A percentile compares a stretch with the other conserved stretches of the same genome.
These are phyloP conservation scores for Leccinum pachyderme DNA, from an alignment of 1,284 basidiomycete genomes.

Conservation along the genomic window DNA sequence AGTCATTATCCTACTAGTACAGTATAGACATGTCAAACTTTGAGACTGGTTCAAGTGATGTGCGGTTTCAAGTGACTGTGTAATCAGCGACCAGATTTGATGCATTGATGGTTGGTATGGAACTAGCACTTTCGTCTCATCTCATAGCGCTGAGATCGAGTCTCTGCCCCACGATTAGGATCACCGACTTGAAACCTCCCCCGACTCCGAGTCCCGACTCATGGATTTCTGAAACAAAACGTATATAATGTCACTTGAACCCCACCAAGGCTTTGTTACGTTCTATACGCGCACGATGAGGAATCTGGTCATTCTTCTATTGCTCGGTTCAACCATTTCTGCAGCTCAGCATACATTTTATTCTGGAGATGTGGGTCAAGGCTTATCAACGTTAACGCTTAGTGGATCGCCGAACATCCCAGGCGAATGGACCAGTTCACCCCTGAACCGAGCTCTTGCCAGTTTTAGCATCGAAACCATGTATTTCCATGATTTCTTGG, in stretches of 20 bases:
- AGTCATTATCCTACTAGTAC: no score
- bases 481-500: conserved; percentile 35
- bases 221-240: neutral
- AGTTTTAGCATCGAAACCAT: conserved; percentile 53
- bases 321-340: conserved; percentile 6
- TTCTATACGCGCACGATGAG: conserved; percentile 10
- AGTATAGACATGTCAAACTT: no score
- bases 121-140: no score
- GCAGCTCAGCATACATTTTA: conserved; percentile 11
- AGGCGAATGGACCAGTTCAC: conserved; percentile 38
- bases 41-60: no score
- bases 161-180: no score
- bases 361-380: neutral
- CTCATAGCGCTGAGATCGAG: no score
- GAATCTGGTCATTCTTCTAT: neutral
- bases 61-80: no score
- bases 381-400: conserved; percentile 32
- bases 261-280: neutral
- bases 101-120: no score
- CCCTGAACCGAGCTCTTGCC: conserved; percentile 42
- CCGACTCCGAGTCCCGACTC: no score
- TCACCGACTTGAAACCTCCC: no score
- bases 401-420: conserved; percentile 43
- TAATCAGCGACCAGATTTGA: no score
- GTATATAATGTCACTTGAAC: no score